Evolutionary conservation across 257 asterid species (phyloP), one percentile per base, ranked within the genome.

Genomic region (Ballota nigra): DNA sequence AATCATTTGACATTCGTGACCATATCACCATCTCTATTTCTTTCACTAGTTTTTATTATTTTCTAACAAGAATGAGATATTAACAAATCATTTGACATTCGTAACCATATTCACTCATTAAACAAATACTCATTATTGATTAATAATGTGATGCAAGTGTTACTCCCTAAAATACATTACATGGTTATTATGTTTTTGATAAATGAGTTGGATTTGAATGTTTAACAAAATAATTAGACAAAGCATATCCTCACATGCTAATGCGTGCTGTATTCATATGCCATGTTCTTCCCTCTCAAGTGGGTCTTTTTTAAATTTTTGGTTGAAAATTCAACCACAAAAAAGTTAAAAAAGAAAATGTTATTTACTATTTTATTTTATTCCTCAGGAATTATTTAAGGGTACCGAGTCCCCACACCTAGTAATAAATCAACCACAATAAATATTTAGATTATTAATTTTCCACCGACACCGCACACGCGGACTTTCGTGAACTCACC

Each of bases 401-500:
- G 58, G 43, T 4, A 23, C 2, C 62, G 52, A 51, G 70, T 9
- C 71, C 66, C 59, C 13, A 28, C 55, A 34, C 13, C 41, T 3
- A 57, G 68, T 33, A 31, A 64, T 47, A 22, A 28, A 18, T 58
- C 73, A 55, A 68, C 64, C 60, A 55, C 40, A 68, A 15, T 7
- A 20, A 0, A 20, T 33, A 47, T 41, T 47, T 20, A 51, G 6
- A 63, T 4, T 62, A 3, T 28, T 29, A 3, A 60, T 15, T 31
- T 65, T 57, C 77, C 80, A 75, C 80, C 83, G 80, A 79, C 80
- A n/a, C 63, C 10, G 12, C 47, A 26, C 62, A 43, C 75, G 28
- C 40, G 59, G 41, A 69, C 53, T 22, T 51, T 38, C 23, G 43
- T 63, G 29, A 59, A 12, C 18, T 63, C 49, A 33, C 73, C 76